These are phyloP conservation scores for Boletus subcaerulescens DNA, from an alignment of 768 basidiomycete genomes.

Conservation along the genomic window DNA sequence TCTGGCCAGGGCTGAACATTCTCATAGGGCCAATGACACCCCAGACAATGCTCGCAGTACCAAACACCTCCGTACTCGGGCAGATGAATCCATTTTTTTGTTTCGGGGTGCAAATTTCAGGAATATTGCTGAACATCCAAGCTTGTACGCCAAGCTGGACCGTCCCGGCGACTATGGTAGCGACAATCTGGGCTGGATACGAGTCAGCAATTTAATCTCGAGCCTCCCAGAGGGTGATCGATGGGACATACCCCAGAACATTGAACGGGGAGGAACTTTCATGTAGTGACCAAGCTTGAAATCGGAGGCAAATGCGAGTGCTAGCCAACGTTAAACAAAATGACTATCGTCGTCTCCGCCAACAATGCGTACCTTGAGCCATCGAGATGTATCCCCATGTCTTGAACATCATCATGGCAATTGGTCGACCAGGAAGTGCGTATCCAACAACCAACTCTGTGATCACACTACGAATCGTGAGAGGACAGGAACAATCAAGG, in stretches of 20 bases:
- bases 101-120: constrained; percentile 29
- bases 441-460: constrained; percentile 69
- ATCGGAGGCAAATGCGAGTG: constrained; percentile 64
- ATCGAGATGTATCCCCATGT: constrained; percentile 70
- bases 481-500: background rate
- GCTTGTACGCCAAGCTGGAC: constrained; percentile 64
- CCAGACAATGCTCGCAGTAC: constrained; percentile 77
- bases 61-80: constrained; percentile 68
- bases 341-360: too few species aligned
- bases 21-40: constrained; percentile 76
- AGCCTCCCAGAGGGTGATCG: background rate
- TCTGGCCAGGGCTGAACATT: constrained; percentile 65
- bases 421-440: constrained; percentile 56
- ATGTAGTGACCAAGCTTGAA: constrained; percentile 79
- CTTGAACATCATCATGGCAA: constrained; percentile 82
- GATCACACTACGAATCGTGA: constrained; percentile 43
- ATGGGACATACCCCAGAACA: constrained; percentile 49
- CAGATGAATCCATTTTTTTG: constrained; percentile 60
- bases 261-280: constrained; percentile 63
- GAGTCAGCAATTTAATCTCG: background rate
- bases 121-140: constrained; percentile 52
- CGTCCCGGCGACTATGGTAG: constrained; percentile 59
- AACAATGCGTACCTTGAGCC: constrained; percentile 34
- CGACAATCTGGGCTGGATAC: constrained; percentile 51
- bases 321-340: constrained; percentile 21